A percentile compares a stretch with the other conserved stretches of the same genome.
Conservation (phyloP, 1,139 yeast species). For the Protomyces macrosporus region DNA sequence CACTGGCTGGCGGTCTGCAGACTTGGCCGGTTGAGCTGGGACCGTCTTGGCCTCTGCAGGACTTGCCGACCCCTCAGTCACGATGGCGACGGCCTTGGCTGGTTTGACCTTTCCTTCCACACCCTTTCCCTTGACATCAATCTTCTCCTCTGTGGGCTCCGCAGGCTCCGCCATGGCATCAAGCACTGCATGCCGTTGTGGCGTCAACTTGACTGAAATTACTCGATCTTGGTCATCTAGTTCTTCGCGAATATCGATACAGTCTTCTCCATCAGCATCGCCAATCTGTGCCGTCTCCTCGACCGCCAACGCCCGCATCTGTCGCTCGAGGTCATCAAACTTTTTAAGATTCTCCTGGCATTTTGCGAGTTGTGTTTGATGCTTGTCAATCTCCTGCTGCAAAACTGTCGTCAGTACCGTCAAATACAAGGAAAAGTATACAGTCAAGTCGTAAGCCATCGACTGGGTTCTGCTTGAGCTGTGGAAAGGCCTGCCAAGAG, state of each 20-base stretch:
- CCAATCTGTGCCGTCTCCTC: not conserved
- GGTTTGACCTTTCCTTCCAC: not conserved
- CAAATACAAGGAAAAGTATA: not conserved
- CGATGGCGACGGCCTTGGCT: too few relatives aligned
- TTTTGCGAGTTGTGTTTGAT: not conserved
- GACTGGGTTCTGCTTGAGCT: slow-evolving; percentile 7
- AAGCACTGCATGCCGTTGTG: slow-evolving; percentile 1
- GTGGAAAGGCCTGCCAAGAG: slow-evolving; percentile 6
- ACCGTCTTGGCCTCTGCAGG: not conserved
- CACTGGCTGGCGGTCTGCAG: too few relatives aligned
- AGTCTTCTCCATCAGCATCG: not conserved
- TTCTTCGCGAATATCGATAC: slow-evolving; percentile 22
- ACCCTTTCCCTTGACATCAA: not conserved
- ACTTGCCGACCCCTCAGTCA: too few relatives aligned
- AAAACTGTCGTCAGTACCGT: not conserved
- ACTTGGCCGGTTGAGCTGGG: too few relatives aligned
- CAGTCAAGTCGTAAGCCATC: slow-evolving; percentile 15
- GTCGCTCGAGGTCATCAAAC: slow-evolving; percentile 8
- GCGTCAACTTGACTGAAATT: not conserved
- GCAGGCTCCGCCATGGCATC: not conserved
- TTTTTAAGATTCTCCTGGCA: slow-evolving; percentile 4
- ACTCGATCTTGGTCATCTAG: slow-evolving; percentile 17
- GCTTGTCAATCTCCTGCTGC: not conserved
- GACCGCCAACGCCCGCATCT: slow-evolving; percentile 6
- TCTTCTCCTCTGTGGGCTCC: not conserved